Percentiles rank a stretch among this genome's conserved stretches.
Evolutionary conservation across 371 early-diverging fungal species (phyloP).

Genomic region (Mortierella sp.): DNA sequence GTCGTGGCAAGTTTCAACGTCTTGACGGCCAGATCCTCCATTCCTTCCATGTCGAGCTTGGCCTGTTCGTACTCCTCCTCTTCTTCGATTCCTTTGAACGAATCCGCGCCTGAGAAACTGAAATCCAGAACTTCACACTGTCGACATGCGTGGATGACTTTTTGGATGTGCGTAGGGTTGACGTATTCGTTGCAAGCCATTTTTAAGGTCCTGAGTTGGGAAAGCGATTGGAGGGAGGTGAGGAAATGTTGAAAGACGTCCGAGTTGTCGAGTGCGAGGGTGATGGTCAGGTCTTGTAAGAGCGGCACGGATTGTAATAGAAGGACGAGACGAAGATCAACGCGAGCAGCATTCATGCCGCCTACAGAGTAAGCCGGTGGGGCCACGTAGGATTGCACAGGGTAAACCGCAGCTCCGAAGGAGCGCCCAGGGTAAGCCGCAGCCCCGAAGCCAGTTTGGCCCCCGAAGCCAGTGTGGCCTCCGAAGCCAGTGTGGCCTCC

Average conservation of each 20-base stretch:
- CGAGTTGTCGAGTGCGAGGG: slow-evolving; percentile 27
- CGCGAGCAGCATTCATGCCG: slow-evolving; percentile 24
- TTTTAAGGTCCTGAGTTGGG: slow-evolving; percentile 8
- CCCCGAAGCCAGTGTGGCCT: too few relatives aligned
- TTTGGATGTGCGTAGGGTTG: slow-evolving; percentile 25
- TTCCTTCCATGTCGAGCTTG: slow-evolving; percentile 21
- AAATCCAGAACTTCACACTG: slow-evolving; percentile 18
- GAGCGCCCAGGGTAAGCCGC: too few relatives aligned
- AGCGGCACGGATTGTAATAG: slow-evolving; percentile 20
- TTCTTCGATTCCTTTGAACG: slow-evolving; percentile 24
- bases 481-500: too few relatives aligned
- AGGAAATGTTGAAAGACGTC: slow-evolving; percentile 23
- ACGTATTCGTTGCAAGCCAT: slow-evolving; percentile 23
- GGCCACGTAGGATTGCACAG: too few relatives aligned
- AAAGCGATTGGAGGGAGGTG: slow-evolving; percentile 18
- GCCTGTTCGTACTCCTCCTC: slow-evolving; percentile 22
- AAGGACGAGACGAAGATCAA: slow-evolving; percentile 25
- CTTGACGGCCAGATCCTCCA: slow-evolving; percentile 19
- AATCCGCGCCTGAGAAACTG: slow-evolving; percentile 14
- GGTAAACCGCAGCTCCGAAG: too few relatives aligned
- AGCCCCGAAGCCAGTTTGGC: too few relatives aligned
- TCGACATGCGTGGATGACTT: slow-evolving; percentile 16
- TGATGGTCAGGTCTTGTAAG: slow-evolving; percentile 23
- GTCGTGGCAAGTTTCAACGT: slow-evolving; percentile 11
- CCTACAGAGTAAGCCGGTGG: too few relatives aligned